Conservation (phyloP, 1,139 yeast genomes). For the Hemisphaericaspora xylanilytica region DNA sequence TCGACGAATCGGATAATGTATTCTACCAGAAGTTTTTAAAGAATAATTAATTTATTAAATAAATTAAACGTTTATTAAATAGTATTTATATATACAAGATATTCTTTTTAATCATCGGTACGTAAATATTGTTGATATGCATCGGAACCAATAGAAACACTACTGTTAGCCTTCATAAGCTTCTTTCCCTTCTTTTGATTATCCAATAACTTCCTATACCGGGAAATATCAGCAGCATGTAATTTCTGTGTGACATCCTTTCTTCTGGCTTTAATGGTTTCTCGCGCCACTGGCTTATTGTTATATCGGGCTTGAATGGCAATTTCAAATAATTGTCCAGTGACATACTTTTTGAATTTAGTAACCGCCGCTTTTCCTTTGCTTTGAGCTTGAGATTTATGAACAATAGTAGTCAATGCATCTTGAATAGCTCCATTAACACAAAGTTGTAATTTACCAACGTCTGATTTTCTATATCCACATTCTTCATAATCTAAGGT, state of each 20-base stretch:
- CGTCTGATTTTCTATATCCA: constrained; percentile 76
- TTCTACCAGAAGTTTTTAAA: constrained; percentile 75
- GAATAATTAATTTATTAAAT: constrained; percentile 9
- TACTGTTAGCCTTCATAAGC: constrained; percentile 76
- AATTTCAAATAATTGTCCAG: constrained; percentile 86
- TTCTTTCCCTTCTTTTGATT: constrained; percentile 95
- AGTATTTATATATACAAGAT: constrained; percentile 12
- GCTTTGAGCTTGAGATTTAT: constrained; percentile 67
- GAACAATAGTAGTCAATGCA: constrained; percentile 90
- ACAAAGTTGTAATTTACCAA: constrained; percentile 82
- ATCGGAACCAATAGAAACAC: constrained; percentile 74
- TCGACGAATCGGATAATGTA: constrained; percentile 80
- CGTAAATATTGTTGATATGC: constrained; percentile 74
- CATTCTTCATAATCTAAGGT: constrained; percentile 92
- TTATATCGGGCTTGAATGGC: constrained; percentile 91
- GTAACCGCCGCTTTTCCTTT: constrained; percentile 82
- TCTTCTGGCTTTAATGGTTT: constrained; percentile 87
- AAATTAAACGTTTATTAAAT: too few relatives aligned
- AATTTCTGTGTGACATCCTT: constrained; percentile 89
- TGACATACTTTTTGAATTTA: constrained; percentile 72
- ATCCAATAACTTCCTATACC: constrained; percentile 82
- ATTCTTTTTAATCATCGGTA: constrained; percentile 27
- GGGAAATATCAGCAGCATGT: constrained; percentile 90
- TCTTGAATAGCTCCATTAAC: constrained; percentile 91
- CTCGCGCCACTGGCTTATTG: constrained; percentile 80